Conservation (phyloP, 257 asterid genomes). For the Ocimum tenuiflorum region DNA sequence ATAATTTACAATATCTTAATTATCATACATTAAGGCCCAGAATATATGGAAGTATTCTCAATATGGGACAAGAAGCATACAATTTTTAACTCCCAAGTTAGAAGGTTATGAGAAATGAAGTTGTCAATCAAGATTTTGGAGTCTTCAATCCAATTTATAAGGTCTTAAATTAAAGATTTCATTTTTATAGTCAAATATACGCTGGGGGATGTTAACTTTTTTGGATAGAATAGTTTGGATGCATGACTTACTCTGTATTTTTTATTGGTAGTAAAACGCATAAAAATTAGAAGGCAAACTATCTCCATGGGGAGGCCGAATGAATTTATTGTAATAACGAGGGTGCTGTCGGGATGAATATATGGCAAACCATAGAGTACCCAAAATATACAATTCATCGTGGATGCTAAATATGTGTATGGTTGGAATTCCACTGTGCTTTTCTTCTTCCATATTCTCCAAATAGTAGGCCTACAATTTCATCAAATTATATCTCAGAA, state of each 20-base stretch:
- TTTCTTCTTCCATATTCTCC: constrained; percentile 40
- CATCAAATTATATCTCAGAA: not conserved
- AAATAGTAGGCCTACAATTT: constrained; percentile 41
- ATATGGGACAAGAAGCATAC: no score
- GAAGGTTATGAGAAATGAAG: no score
- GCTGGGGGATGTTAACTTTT: no score
- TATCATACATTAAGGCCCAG: no score
- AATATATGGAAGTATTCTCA: no score
- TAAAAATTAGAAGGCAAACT: constrained; percentile 38
- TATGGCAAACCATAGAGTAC: constrained; percentile 51
- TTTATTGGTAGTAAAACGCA: constrained; percentile 12
- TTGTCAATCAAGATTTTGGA: no score
- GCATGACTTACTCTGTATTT: constrained; percentile 30
- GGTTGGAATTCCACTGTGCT: constrained; percentile 62
- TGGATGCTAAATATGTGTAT: constrained; percentile 50
- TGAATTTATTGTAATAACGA: constrained; percentile 45
- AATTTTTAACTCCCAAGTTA: no score
- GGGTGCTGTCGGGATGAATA: constrained; percentile 49
- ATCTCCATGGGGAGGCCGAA: constrained; percentile 38
- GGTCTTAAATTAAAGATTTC: no score
- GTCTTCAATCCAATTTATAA: no score
- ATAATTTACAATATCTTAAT: not conserved
- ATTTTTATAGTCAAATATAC: not conserved
- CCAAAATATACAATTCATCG: no score
- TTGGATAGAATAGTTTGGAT: not conserved